These are phyloP conservation scores for Ophiostoma montium DNA, from an alignment of 2,329 filamentous ascomycete species.

Conservation along the genomic window DNA sequence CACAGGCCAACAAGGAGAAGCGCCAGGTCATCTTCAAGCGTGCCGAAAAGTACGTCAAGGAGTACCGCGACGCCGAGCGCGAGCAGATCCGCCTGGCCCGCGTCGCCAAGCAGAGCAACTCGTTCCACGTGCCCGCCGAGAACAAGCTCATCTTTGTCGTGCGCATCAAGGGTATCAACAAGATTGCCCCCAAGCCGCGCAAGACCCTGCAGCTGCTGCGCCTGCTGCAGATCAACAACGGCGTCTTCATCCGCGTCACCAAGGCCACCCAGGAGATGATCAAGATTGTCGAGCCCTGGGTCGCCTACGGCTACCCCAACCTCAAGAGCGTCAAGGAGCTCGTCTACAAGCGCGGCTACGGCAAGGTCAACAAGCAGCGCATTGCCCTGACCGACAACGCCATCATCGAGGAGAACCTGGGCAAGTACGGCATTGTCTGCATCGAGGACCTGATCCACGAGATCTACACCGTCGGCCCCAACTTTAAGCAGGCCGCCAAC, in stretches of 20 bases:
- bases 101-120: conserved; percentile 79
- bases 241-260: conserved; percentile 93
- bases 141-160: conserved; percentile 94
- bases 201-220: conserved; percentile 99
- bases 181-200: conserved; percentile 99
- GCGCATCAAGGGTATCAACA: conserved; percentile 99
- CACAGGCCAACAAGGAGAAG: conserved; percentile 95
- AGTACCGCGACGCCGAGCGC: conserved; percentile 96
- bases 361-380: conserved; percentile 97
- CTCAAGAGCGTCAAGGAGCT: conserved; percentile 98
- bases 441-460: conserved; percentile 99
- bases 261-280: conserved; percentile 97
- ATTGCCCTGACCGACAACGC: conserved; percentile 93
- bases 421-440: conserved; percentile 98
- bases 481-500: conserved; percentile 99
- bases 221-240: conserved; percentile 99
- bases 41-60: conserved; percentile 98
- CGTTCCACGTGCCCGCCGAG: conserved; percentile 89
- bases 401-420: conserved; percentile 91
- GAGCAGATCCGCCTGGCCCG: conserved; percentile 94
- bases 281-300: conserved; percentile 96
- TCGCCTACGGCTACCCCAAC: conserved; percentile 99
- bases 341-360: conserved; percentile 99
- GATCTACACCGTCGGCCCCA: conserved; percentile 96
- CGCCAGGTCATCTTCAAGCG: conserved; percentile 98